Conservation (phyloP, 495 filamentous ascomycete genomes). For the Penicillium alfredii region DNA sequence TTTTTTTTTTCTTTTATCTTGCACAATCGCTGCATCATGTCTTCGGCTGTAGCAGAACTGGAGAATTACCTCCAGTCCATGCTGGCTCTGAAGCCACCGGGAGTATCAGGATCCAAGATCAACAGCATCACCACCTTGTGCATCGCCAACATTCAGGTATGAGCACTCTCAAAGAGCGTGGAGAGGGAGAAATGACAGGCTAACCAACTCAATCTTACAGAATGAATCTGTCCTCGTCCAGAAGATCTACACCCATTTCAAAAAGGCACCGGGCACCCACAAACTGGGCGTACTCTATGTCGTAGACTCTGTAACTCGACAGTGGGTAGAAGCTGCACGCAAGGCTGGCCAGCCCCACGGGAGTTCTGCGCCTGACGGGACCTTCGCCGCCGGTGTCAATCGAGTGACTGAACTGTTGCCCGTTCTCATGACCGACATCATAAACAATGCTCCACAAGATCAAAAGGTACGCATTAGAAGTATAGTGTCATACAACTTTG, state of each 20-base stretch:
- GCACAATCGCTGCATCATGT: slow-evolving; percentile 47
- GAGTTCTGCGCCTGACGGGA: slow-evolving; percentile 74
- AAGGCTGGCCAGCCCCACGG: slow-evolving; percentile 74
- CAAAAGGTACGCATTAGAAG: slow-evolving; percentile 91
- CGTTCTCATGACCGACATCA: slow-evolving; percentile 90
- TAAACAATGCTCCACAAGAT: slow-evolving; percentile 80
- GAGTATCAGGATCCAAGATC: slow-evolving; percentile 89
- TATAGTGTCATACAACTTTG: slow-evolving; percentile 23
- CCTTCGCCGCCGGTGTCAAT: slow-evolving; percentile 90
- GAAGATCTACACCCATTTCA: slow-evolving; percentile 95
- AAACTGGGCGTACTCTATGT: slow-evolving; percentile 99
- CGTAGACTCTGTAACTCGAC: slow-evolving; percentile 98
- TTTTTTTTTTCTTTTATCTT: slow-evolving; percentile 6
- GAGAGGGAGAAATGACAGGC: no score
- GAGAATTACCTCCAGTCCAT: slow-evolving; percentile 86
- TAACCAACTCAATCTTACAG: slow-evolving; percentile 52
- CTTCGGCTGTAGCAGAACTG: slow-evolving; percentile 81
- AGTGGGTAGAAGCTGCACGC: slow-evolving; percentile 95
- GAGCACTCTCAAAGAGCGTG: no score
- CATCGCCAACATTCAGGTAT: slow-evolving; percentile 89
- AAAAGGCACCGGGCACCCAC: slow-evolving; percentile 88
- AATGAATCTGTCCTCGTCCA: slow-evolving; percentile 93
- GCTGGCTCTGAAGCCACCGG: slow-evolving; percentile 84
- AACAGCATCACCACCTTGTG: slow-evolving; percentile 76
- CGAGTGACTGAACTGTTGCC: slow-evolving; percentile 93